Evolutionary conservation across 2,329 filamentous ascomycete species (phyloP).

Genomic region (Leptographium wingfieldii): DNA sequence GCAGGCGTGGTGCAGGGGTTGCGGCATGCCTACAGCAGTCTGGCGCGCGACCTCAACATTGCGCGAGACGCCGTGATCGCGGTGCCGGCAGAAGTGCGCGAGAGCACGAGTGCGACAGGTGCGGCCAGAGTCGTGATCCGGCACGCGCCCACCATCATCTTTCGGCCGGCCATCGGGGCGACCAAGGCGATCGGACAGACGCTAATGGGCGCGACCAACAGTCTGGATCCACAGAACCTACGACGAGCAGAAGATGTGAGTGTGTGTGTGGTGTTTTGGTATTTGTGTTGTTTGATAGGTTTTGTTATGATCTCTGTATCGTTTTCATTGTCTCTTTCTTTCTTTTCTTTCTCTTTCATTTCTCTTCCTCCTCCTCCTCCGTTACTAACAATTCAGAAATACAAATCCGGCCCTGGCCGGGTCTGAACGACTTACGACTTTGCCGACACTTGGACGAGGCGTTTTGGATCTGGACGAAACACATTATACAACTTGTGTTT

Average conservation of each 20-base stretch:
- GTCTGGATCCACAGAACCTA: conserved; percentile 71
- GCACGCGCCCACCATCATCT: conserved; percentile 83
- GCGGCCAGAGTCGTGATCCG: conserved; percentile 67
- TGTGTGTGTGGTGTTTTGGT: conserved; percentile 42
- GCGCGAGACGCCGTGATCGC: conserved; percentile 89
- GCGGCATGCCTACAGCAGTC: conserved; percentile 65
- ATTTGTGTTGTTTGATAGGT: conserved; percentile 16
- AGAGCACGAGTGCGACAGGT: conserved; percentile 68
- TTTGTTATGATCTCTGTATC: conserved; percentile 38
- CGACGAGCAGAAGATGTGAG: conserved; percentile 80
- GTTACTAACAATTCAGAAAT: conserved; percentile 11
- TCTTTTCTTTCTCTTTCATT: neutral
- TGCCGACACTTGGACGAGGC: neutral
- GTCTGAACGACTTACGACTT: neutral
- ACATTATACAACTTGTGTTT: no score
- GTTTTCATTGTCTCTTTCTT: conserved; percentile 29
- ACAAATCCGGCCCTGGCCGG: conserved; percentile 12
- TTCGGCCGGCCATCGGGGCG: conserved; percentile 81
- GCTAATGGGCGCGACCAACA: conserved; percentile 82
- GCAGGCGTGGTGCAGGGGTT: conserved; percentile 79
- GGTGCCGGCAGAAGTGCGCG: conserved; percentile 81
- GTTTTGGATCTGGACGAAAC: neutral
- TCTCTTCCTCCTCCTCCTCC: neutral
- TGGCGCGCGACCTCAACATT: conserved; percentile 76
- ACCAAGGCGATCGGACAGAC: conserved; percentile 82